These are phyloP conservation scores for Magnusiomyces tetraspermus DNA, from an alignment of 1,139 yeast species.

Conservation along the genomic window DNA sequence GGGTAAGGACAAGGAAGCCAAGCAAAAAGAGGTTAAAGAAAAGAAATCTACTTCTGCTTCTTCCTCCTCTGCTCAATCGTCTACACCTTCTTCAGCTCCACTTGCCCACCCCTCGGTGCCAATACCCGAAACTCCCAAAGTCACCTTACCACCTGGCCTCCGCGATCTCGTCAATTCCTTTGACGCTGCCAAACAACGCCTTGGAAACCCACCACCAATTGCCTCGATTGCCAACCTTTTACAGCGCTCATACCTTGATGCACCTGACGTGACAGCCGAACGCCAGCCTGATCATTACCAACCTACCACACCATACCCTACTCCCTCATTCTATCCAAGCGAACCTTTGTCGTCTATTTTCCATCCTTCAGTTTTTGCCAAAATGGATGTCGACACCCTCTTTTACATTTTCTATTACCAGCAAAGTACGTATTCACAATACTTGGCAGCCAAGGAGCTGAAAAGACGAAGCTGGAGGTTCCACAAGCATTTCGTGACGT, in stretches of 20 bases:
- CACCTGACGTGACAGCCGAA: conserved; percentile 91
- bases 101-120: conserved; percentile 5
- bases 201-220: conserved; percentile 46
- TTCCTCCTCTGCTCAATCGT: conserved; percentile 9
- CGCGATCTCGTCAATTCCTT: conserved; percentile 40
- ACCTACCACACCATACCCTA: conserved; percentile 82
- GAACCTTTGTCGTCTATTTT: conserved; percentile 51
- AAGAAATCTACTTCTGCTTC: neutral
- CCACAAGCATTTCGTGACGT: conserved; percentile 65
- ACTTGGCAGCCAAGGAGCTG: conserved; percentile 77
- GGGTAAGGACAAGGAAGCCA: conserved; percentile 4
- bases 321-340: conserved; percentile 85
- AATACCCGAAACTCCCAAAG: conserved; percentile 9
- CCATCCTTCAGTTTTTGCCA: conserved; percentile 44
- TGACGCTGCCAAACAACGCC: conserved; percentile 38
- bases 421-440: conserved; percentile 61
- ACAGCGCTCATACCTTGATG: conserved; percentile 70
- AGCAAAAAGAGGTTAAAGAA: neutral
- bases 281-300: conserved; percentile 63
- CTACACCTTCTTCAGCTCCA: conserved; percentile 16
- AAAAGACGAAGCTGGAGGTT: conserved; percentile 80
- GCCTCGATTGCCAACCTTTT: conserved; percentile 48
- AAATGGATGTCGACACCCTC: conserved; percentile 78
- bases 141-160: conserved; percentile 40
- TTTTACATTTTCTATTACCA: conserved; percentile 86